phyloP scores from a whole-genome alignment of 345 rosid species.

The Populus deltoides region DNA sequence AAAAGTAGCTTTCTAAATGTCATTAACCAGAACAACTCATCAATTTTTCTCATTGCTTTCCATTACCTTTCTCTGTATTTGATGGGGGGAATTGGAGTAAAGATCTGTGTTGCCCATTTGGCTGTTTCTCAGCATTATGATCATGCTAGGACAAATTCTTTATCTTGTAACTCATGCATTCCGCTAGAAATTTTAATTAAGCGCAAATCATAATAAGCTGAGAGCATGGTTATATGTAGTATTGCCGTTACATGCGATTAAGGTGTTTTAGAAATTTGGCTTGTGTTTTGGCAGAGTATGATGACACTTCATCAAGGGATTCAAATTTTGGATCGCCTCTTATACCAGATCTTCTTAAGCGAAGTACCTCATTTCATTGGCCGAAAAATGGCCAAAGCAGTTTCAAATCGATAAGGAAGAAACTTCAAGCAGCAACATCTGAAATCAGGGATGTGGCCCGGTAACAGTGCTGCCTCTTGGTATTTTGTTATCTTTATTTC shows the following conservation, averaged over 20 bases:
- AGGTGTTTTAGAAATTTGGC: neutral
- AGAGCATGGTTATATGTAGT: neutral
- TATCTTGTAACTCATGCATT: neutral
- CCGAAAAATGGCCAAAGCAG: constrained; percentile 52
- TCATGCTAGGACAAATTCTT: no score
- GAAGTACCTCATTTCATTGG: constrained; percentile 70
- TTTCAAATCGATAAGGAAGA: constrained; percentile 65
- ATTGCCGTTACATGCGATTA: neutral
- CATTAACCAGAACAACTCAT: no score
- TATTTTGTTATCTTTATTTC: neutral
- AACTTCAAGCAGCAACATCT: constrained; percentile 75
- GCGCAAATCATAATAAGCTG: neutral
- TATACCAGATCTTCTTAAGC: constrained; percentile 59
- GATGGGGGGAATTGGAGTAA: neutral
- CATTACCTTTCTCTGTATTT: neutral
- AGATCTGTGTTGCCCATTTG: neutral
- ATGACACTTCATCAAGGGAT: constrained; percentile 45
- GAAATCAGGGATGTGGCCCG: constrained; percentile 64
- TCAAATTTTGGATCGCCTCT: constrained; percentile 41
- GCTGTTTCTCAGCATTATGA: neutral
- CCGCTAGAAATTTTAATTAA: neutral
- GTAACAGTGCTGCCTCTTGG: constrained; percentile 28
- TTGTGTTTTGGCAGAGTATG: constrained; percentile 55
- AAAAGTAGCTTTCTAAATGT: no score
- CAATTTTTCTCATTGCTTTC: neutral